Conservation (phyloP, 2,329 filamentous ascomycete species). For the Epichloe scottii region DNA sequence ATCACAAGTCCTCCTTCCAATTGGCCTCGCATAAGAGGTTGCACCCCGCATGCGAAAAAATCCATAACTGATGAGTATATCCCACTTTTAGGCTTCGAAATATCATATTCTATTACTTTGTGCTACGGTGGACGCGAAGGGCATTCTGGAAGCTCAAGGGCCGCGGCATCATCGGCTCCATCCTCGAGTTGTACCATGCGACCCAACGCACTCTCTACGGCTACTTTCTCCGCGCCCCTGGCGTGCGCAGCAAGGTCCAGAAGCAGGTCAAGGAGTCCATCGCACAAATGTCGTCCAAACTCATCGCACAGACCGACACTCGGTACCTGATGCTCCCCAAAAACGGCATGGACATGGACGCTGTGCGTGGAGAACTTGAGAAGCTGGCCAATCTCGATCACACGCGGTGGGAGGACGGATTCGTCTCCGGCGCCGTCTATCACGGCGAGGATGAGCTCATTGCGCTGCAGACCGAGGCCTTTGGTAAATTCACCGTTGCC, state of each 20-base stretch:
- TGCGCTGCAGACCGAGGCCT: constrained; percentile 81
- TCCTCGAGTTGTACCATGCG: constrained; percentile 60
- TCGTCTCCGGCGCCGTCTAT: constrained; percentile 89
- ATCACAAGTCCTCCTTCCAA: not conserved
- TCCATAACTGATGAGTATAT: not conserved
- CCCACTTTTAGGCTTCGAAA: constrained; percentile 53
- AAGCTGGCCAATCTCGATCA: constrained; percentile 78
- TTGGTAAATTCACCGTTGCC: constrained; percentile 83
- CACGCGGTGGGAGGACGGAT: constrained; percentile 92
- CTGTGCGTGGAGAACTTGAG: constrained; percentile 66
- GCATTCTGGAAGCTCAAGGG: constrained; percentile 76
- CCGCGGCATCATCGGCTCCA: constrained; percentile 70
- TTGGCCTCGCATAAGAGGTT: not conserved
- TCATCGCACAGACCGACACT: constrained; percentile 61
- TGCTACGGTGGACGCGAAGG: constrained; percentile 71
- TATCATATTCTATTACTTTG: constrained; percentile 76
- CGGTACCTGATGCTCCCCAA: constrained; percentile 68
- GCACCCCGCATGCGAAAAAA: not conserved
- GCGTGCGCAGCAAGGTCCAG: constrained; percentile 75
- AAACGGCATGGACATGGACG: constrained; percentile 70
- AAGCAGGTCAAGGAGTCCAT: constrained; percentile 73
- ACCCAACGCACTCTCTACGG: constrained; percentile 66
- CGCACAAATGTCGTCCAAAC: constrained; percentile 68
- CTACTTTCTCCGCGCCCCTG: constrained; percentile 73
- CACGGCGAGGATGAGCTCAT: constrained; percentile 78